phyloP scores from a whole-genome alignment of 371 early-diverging fungal species.

The Circinella minor region DNA sequence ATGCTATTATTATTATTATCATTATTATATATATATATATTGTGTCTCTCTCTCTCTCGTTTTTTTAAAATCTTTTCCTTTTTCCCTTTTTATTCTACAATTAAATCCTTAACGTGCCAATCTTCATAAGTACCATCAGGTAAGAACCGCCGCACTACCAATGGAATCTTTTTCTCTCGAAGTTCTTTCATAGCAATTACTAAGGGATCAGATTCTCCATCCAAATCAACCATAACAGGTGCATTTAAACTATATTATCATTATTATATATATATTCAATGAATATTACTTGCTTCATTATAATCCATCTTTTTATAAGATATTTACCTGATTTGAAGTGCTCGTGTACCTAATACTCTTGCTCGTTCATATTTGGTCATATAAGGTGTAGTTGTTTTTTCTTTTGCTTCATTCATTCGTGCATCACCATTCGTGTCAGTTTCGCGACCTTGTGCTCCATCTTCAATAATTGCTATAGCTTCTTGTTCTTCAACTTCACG shows the following conservation, averaged over 20 bases:
- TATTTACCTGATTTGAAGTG: slow-evolving; percentile 77
- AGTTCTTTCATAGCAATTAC: slow-evolving; percentile 99
- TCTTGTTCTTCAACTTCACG: slow-evolving; percentile 16
- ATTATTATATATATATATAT: background rate
- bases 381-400: slow-evolving; percentile 93
- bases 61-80: no score
- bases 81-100: slow-evolving; percentile 49
- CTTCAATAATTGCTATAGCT: slow-evolving; percentile 37
- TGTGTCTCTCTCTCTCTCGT: background rate
- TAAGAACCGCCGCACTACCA: slow-evolving; percentile 94
- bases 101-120: slow-evolving; percentile 96
- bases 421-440: slow-evolving; percentile 6
- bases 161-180: slow-evolving; percentile 93
- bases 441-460: slow-evolving; percentile 26
- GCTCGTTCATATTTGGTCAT: slow-evolving; percentile 99
- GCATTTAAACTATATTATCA: slow-evolving; percentile 88
- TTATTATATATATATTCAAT: no score
- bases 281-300: no score
- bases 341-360: slow-evolving; percentile 93
- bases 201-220: slow-evolving; percentile 97
- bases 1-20: background rate
- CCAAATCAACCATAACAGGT: slow-evolving; percentile 97
- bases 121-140: slow-evolving; percentile 99
- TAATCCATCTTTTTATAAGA: no score
- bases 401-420: slow-evolving; percentile 42